Evolutionary conservation across 2,329 filamentous ascomycete genomes (phyloP), one percentile per base, ranked within the genome.

Genomic region (Diaporthe ampelina): DNA sequence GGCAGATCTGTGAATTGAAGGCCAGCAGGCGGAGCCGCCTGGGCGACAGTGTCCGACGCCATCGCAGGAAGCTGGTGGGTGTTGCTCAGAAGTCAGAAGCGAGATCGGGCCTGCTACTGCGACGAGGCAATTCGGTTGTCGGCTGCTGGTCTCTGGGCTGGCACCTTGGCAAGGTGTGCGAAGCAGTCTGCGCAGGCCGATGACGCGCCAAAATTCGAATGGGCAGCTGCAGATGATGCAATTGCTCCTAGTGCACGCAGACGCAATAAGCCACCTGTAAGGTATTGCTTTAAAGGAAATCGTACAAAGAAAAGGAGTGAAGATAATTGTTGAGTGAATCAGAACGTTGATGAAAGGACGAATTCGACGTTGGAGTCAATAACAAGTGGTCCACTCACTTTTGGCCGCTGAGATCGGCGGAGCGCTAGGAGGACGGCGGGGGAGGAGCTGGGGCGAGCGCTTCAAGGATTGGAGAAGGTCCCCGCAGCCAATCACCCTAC

Each of bases 1-100:
- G 87, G 87, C 40, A 89, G 79, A 75, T 83, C 81, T 63, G 86
- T 79, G 75, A 89, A 84, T 26, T 77, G 78, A 67, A 82, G 78
- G 19, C 72, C 67, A 37, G 73, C 76, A 73, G 76, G 79, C 52
- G 61, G 40, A 10, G 70, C 19, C 61, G 69, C 48, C 40, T 72
- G 54, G 24, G 71, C 68, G 68, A 65, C 29, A 11, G 13, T 29
- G 32, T 72, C 68, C 69, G 74, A 61, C n/a, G 70, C 75, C 75
- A 76, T 76, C 3, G 29, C 67, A 37, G 43, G 48, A 45, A 54
- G 37, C 32, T 13, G 50, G 56, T 21, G 29, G 24, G 35, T 35
- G 43, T 26, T 24, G 43, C 45, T 65, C 19, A 24, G 67, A 56
- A 58, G 24, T n/a, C 65, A 43, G 50, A 48, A 56, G 70, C 54